Conservation (phyloP, 2,329 filamentous ascomycete species). For the Aureobasidium sp. region DNA sequence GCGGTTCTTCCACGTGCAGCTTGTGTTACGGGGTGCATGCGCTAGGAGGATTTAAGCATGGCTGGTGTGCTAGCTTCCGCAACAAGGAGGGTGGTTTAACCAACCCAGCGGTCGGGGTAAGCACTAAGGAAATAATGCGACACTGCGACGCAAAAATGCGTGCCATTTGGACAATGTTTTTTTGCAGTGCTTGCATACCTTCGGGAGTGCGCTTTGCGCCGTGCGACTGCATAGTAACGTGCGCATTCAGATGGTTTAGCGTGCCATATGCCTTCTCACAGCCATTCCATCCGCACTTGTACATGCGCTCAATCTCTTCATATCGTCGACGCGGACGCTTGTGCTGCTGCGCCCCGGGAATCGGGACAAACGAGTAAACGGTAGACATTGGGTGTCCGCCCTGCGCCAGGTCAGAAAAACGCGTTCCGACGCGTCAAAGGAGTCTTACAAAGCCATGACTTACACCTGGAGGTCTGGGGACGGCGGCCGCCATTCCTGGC, state of each 20-base stretch:
- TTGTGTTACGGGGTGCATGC: constrained; percentile 23
- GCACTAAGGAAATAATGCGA: constrained; percentile 18
- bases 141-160: constrained; percentile 3
- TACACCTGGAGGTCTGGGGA: constrained; percentile 57
- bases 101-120: constrained; percentile 21
- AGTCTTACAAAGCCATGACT: constrained; percentile 29
- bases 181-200: constrained; percentile 55
- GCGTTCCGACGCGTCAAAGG: constrained; percentile 11
- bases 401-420: constrained; percentile 23
- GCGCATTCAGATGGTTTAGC: constrained; percentile 92
- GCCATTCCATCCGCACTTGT: constrained; percentile 97
- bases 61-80: constrained; percentile 27
- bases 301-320: constrained; percentile 99
- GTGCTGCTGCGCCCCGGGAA: constrained; percentile 93
- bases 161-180: neutral
- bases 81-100: constrained; percentile 21
- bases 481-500: constrained; percentile 54
- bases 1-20: constrained; percentile 20
- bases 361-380: constrained; percentile 97
- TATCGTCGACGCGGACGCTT: constrained; percentile 90
- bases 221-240: constrained; percentile 98
- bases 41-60: constrained; percentile 26
- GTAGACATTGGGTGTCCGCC: constrained; percentile 54
- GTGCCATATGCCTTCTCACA: constrained; percentile 99
- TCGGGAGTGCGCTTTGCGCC: constrained; percentile 91